These are phyloP conservation scores for Aspergillus neoniger DNA, from an alignment of 2,329 filamentous ascomycete species.

Conservation along the genomic window DNA sequence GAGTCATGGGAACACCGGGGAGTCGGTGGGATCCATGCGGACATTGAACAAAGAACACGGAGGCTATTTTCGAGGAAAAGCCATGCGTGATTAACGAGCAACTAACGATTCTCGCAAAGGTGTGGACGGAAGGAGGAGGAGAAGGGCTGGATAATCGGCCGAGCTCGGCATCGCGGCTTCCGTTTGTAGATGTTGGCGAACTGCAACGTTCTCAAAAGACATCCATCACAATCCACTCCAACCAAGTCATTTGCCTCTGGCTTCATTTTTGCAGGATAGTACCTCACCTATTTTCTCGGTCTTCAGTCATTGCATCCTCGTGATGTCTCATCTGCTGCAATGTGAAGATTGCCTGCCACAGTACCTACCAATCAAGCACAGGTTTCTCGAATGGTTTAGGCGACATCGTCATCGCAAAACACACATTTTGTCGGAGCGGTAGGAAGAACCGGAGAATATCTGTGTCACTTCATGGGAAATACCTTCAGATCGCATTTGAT, in stretches of 20 bases:
- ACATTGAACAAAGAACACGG: background rate
- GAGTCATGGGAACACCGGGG: background rate
- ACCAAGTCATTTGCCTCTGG: background rate
- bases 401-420: too few relatives aligned
- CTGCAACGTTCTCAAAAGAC: background rate
- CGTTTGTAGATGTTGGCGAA: background rate
- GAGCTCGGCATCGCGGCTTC: background rate
- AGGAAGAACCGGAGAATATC: background rate
- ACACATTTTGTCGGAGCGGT: too few relatives aligned
- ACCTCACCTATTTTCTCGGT: background rate
- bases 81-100: background rate
- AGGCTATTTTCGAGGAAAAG: background rate
- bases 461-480: background rate
- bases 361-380: background rate
- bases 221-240: background rate
- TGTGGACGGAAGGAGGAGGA: background rate
- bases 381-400: background rate
- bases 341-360: background rate
- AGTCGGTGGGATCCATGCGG: background rate
- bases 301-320: background rate
- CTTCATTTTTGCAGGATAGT: background rate
- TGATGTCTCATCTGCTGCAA: background rate
- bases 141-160: background rate
- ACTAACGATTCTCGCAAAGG: too few relatives aligned
- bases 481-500: background rate